Evolutionary conservation across 2,329 filamentous ascomycete species (phyloP), one percentile per base, ranked within the genome.

Genomic region (Rutstroemia sp.): DNA sequence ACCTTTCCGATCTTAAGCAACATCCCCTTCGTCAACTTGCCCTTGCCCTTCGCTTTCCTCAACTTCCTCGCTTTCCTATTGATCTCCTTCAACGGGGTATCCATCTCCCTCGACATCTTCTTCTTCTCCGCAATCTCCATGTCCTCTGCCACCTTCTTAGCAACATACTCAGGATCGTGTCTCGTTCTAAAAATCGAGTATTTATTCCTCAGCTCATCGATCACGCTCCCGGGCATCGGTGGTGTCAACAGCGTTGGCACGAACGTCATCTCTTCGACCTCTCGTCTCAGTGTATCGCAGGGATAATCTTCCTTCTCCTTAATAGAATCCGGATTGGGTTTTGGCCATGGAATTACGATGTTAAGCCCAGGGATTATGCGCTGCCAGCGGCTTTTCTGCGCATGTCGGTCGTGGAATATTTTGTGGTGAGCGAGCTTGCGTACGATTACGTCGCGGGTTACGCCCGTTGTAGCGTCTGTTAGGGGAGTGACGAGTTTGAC

Each of bases 141-240:
- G 59, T 81, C 85, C 69, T 86, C 79, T 58, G 76, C 73, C 70
- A 82, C 76, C 76, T 85, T 86, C 72, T 77, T 74, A 62, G 76
- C 76, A 52, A 92, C 71, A 69, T 87, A 95, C 70, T 86, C 87
- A 47, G 80, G 75, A 61, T 91, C 87, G 74, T 95, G 90, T 49
- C 89, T 79, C 53, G 85, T 90, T 67, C 91, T 80, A 82, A 92
- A 94, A 66, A 80, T 83, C 64, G 86, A 88, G 79, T 86, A 95
- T 70, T 85, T 87, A 76, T 88, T 87, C 69, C 91, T 81, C 69
- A 97, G 77, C 77, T 97, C 92, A 70, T 96, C 85, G 62, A 95
- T 79, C 39, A 96, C 80, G n/a, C 73, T 74, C 30, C 77, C 73
- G 5, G 92, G 91, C 79, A 96, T 90, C 14, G 92, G 92, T 25